phyloP scores from a whole-genome alignment of 2,329 filamentous ascomycete species.

The Alternaria brassicicola region DNA sequence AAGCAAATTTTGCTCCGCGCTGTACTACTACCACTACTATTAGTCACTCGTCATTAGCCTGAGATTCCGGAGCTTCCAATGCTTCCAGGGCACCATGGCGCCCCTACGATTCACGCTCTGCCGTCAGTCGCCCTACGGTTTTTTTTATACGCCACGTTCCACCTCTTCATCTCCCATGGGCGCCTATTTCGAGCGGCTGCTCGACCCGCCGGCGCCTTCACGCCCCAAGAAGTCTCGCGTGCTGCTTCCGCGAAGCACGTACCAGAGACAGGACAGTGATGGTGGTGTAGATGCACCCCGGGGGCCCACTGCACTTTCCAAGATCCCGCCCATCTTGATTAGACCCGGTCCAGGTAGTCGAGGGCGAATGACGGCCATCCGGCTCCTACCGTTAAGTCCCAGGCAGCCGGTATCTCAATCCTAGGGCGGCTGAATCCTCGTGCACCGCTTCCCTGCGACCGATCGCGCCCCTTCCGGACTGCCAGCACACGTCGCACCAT shows the following conservation, averaged over 20 bases:
- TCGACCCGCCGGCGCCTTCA: not conserved
- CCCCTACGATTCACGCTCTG: not conserved
- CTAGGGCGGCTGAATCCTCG: not conserved
- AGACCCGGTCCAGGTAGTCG: not conserved
- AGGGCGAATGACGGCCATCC: conserved; percentile 10
- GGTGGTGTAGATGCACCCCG: not conserved
- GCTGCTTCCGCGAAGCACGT: not conserved
- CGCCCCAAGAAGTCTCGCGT: not conserved
- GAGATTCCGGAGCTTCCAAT: not conserved
- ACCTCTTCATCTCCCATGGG: not conserved
- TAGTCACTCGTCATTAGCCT: not conserved
- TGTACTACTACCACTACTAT: not conserved
- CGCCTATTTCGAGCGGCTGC: not conserved
- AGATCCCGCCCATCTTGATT: not conserved
- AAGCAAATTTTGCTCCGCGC: not conserved
- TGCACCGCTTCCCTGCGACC: conserved; percentile 5
- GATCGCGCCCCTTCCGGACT: not conserved
- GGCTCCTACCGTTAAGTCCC: conserved; percentile 28
- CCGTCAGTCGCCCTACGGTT: not conserved
- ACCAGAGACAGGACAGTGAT: not conserved
- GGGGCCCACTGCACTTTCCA: not conserved
- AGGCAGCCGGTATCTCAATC: conserved; percentile 7
- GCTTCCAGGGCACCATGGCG: not conserved
- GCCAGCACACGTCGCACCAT: conserved; percentile 11
- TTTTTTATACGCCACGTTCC: not conserved